A percentile compares a stretch with the other conserved stretches of the same genome.
phyloP scores from a whole-genome alignment of 345 rosid species.

The Triadica sebifera region DNA sequence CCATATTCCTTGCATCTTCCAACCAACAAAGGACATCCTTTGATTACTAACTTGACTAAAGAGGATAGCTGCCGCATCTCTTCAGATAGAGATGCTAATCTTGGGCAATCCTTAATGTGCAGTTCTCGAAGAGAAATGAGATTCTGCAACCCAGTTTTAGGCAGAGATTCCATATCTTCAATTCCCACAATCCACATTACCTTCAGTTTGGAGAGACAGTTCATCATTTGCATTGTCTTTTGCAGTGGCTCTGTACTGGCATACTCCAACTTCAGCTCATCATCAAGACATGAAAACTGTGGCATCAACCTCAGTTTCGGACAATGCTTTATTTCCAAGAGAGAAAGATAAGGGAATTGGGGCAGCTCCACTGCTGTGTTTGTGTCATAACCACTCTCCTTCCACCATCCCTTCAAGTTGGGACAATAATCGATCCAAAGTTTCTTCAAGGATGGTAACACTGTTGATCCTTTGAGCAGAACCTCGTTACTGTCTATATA shows the following conservation, averaged over 20 bases:
- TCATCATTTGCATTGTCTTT: not conserved
- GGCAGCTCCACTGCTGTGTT: not conserved
- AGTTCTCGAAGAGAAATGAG: too few species aligned
- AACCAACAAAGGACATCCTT: too few species aligned
- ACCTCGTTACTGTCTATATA: not conserved
- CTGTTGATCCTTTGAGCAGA: not conserved
- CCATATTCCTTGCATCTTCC: not conserved
- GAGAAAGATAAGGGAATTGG: not conserved
- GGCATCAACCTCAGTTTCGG: not conserved
- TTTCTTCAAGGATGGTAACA: not conserved
- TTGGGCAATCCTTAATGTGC: not conserved
- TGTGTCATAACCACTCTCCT: not conserved
- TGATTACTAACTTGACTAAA: not conserved
- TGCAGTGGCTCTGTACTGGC: not conserved
- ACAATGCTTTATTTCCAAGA: not conserved
- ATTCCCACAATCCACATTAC: not conserved
- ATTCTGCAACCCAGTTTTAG: too few species aligned
- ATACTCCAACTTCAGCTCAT: not conserved
- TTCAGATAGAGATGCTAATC: not conserved
- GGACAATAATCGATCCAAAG: not conserved
- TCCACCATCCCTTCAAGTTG: not conserved
- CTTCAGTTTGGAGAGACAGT: not conserved
- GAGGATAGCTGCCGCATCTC: not conserved
- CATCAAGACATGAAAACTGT: conserved; percentile 13
- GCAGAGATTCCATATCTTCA: too few species aligned